Evolutionary conservation across 2,329 filamentous ascomycete genomes (phyloP).

Genomic region (Claviceps lovelessii): DNA sequence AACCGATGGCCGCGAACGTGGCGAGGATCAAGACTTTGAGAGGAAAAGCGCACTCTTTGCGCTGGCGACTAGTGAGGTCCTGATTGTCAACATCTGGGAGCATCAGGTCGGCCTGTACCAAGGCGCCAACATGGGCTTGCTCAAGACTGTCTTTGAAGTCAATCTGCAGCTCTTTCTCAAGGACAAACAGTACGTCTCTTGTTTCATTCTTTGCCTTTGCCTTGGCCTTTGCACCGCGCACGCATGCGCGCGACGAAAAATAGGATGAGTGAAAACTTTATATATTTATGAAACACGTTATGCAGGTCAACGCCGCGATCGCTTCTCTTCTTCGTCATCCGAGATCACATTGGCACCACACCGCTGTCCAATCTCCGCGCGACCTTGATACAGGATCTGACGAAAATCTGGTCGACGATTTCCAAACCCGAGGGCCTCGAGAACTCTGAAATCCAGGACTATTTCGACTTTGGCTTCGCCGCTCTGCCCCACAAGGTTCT

Average conservation of each 20-base stretch:
- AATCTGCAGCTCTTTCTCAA: conserved; percentile 95
- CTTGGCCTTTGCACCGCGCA: neutral
- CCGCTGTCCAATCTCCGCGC: conserved; percentile 80
- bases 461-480: conserved; percentile 96
- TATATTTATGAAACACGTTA: conserved; percentile 9
- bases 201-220: neutral
- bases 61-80: conserved; percentile 88
- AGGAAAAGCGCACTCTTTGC: conserved; percentile 95
- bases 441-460: conserved; percentile 80
- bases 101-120: conserved; percentile 97
- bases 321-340: conserved; percentile 95
- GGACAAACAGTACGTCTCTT: conserved; percentile 61
- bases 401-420: conserved; percentile 82
- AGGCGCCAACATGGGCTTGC: conserved; percentile 93
- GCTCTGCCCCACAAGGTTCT: conserved; percentile 93
- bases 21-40: conserved; percentile 98
- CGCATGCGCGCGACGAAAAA: neutral
- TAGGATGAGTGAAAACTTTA: neutral
- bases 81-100: conserved; percentile 99
- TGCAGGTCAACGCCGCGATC: conserved; percentile 70
- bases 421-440: conserved; percentile 86
- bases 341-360: conserved; percentile 86
- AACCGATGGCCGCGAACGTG: conserved; percentile 87
- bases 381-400: conserved; percentile 79
- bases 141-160: conserved; percentile 98